Evolutionary conservation across 768 basidiomycete species (phyloP), one percentile per base, ranked within the genome.

Genomic region (Cystoderma amianthinum): DNA sequence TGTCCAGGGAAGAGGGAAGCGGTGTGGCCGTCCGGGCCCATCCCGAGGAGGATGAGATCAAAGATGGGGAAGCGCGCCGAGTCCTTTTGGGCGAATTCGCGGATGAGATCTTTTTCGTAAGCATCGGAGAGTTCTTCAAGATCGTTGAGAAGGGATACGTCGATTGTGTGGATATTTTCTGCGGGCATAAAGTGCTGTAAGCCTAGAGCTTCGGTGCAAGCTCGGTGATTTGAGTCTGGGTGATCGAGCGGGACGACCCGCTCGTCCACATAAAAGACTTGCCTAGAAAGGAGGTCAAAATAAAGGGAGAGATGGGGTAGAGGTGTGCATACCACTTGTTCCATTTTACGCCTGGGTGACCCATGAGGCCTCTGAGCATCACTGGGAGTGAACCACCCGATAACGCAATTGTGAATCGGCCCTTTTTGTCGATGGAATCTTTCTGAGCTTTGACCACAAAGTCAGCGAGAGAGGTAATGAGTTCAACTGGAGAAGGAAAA

Each of bases 1-100:
- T 98, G 95, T n/a, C 75, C 86, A 6, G 96, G 96, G 78, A 99
- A 99, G 50, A 99, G 82, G 5, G 89, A 93, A 46, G 86, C 92
- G 32, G 95, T 98, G 70, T 99, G 96, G n/a, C 95, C 95, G 59
- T 97, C 96, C 4, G 88, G 89, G 21, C 96, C 96, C 76, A 94
- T 82, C 37, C 96, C 96, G 39, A 99, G 83, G 33, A 99, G 79
- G 65, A 98, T 86, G 58, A 99, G 80, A 59, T 99, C 96, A 61
- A 99, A 98, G 39, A 96, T 72, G 47, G 96, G 96, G 75, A 97
- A 98, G 45, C 94, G 83, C 13, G 95, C 95, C 3, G 92, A 73
- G 59, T 97, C 91, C 58, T 82, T 88, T 57, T 85, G 81, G 0
- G 94, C 96, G 56, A 99, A 99, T 58, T 87, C 85, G 45, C 61